Conservation (phyloP, 768 basidiomycete species). For the Hericium coralloides region DNA sequence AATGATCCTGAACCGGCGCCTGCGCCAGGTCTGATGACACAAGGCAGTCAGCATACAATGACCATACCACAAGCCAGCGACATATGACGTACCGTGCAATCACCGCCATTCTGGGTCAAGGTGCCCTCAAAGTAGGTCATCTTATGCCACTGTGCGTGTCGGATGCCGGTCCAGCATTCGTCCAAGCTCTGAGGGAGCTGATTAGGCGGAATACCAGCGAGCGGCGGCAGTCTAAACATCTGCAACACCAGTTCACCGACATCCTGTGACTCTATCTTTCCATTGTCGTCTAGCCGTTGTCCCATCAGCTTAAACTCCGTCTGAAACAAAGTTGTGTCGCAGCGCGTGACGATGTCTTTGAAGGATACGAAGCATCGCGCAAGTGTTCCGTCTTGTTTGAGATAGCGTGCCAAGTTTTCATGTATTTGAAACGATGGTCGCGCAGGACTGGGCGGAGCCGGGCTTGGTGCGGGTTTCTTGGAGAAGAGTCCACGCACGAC, state of each 20-base stretch:
- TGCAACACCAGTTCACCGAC: slow-evolving; percentile 87
- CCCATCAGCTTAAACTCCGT: slow-evolving; percentile 76
- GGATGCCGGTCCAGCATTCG: slow-evolving; percentile 81
- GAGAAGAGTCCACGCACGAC: slow-evolving; percentile 75
- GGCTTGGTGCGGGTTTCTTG: slow-evolving; percentile 42
- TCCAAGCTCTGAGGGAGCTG: slow-evolving; percentile 88
- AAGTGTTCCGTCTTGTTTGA: slow-evolving; percentile 81
- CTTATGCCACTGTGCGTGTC: slow-evolving; percentile 92
- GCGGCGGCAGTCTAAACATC: slow-evolving; percentile 80
- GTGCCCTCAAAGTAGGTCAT: slow-evolving; percentile 89
- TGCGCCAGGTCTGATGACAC: slow-evolving; percentile 58
- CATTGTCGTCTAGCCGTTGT: slow-evolving; percentile 50
- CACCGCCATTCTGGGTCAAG: slow-evolving; percentile 89
- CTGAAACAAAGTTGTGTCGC: slow-evolving; percentile 81
- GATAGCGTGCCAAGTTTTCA: slow-evolving; percentile 74
- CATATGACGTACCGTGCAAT: slow-evolving; percentile 63
- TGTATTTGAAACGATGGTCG: slow-evolving; percentile 34
- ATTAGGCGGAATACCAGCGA: slow-evolving; percentile 72
- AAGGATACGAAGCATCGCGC: slow-evolving; percentile 85
- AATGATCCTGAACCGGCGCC: slow-evolving; percentile 76
- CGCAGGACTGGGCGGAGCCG: slow-evolving; percentile 15
- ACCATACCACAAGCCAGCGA: background rate
- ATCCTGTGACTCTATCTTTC: slow-evolving; percentile 54
- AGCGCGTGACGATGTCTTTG: slow-evolving; percentile 75
- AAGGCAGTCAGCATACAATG: slow-evolving; percentile 1